These are phyloP conservation scores for Candida yuanshanica DNA, from an alignment of 805 yeast genomes.

Conservation along the genomic window DNA sequence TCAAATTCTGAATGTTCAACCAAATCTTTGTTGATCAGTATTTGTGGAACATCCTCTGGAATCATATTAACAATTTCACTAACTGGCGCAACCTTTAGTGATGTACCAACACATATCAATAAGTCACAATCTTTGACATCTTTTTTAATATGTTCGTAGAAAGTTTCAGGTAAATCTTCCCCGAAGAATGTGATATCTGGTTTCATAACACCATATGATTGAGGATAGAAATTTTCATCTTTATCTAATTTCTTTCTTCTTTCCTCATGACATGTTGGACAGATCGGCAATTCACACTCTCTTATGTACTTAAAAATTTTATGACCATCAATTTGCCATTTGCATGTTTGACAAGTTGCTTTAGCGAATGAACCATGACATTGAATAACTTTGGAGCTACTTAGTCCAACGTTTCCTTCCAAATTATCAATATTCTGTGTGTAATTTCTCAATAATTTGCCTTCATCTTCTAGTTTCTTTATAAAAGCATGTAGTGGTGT, in stretches of 20 bases:
- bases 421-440: constrained; percentile 89
- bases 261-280: constrained; percentile 57
- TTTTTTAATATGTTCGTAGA: constrained; percentile 51
- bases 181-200: constrained; percentile 94
- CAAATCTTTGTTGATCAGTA: constrained; percentile 72
- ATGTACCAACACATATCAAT: constrained; percentile 82
- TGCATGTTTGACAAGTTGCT: constrained; percentile 80
- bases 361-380: constrained; percentile 92
- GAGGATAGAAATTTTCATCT: constrained; percentile 24
- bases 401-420: constrained; percentile 75
- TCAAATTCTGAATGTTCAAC: constrained; percentile 77
- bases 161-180: constrained; percentile 68
- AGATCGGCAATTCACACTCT: constrained; percentile 56
- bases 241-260: constrained; percentile 30
- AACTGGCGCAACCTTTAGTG: constrained; percentile 89
- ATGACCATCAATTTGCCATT: constrained; percentile 59
- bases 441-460: constrained; percentile 74
- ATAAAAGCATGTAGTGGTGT: constrained; percentile 84
- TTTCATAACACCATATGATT: constrained; percentile 75
- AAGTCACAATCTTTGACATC: constrained; percentile 72
- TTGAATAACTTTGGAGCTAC: constrained; percentile 63
- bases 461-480: constrained; percentile 64
- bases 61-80: constrained; percentile 77
- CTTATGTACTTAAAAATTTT: constrained; percentile 56
- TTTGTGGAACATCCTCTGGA: constrained; percentile 72